Conservation (phyloP, 768 basidiomycete genomes). For the Rhizopogon rudus region DNA sequence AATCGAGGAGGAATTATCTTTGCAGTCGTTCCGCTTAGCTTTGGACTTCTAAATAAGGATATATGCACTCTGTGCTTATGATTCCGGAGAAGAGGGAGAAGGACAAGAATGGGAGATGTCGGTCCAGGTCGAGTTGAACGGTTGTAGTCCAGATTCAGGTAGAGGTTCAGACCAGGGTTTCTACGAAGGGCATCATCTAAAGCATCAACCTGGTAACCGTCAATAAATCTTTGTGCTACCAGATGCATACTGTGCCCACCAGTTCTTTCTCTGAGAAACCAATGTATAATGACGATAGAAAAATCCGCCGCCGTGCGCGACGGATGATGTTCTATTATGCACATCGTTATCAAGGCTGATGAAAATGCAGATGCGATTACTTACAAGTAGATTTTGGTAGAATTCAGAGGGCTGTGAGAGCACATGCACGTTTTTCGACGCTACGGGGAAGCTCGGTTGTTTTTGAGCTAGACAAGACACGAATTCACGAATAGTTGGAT, state of each 20-base stretch:
- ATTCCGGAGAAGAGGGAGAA: conserved; percentile 68
- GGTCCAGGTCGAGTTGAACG: conserved; percentile 72
- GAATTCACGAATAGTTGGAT: conserved; percentile 35
- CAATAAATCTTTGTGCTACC: neutral
- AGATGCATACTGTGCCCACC: conserved; percentile 39
- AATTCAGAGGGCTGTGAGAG: conserved; percentile 57
- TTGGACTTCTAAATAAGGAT: conserved; percentile 85
- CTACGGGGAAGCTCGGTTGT: conserved; percentile 46
- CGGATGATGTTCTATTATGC: conserved; percentile 64
- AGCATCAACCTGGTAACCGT: conserved; percentile 57
- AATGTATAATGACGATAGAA: conserved; percentile 88
- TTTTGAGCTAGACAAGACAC: conserved; percentile 27
- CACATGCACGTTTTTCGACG: conserved; percentile 45
- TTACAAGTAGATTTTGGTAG: conserved; percentile 47
- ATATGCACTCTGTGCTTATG: conserved; percentile 73
- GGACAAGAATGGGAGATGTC: conserved; percentile 58
- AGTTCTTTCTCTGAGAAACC: conserved; percentile 75
- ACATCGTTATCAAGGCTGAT: neutral
- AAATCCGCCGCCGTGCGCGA: conserved; percentile 74
- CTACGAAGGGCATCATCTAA: conserved; percentile 53
- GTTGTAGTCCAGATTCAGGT: conserved; percentile 77
- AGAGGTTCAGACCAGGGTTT: conserved; percentile 59
- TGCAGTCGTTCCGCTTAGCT: conserved; percentile 68
- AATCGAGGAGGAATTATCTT: conserved; percentile 84
- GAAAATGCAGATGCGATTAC: conserved; percentile 16